phyloP scores from a whole-genome alignment of 495 filamentous ascomycete genomes.

The Chaetomidium leptoderma region DNA sequence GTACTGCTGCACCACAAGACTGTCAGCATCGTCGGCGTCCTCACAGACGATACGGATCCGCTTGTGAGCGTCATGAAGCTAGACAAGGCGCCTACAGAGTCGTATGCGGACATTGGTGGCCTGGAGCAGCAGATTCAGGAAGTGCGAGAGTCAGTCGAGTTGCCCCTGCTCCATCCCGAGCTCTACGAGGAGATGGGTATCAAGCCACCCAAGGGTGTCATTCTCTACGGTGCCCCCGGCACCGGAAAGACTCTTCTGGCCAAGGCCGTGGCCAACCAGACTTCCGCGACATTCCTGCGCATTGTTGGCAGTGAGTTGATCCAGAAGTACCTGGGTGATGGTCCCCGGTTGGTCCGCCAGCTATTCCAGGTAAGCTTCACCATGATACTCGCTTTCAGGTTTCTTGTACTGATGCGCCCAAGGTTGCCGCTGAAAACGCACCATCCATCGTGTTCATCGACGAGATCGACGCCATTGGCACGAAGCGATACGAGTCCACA shows the following conservation, averaged over 20 bases:
- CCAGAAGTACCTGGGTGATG: conserved; percentile 98
- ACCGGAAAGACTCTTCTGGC: conserved; percentile 97
- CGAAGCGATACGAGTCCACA: conserved; percentile 96
- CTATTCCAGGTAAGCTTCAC: conserved; percentile 70
- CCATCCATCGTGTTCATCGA: conserved; percentile 99
- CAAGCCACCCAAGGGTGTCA: conserved; percentile 98
- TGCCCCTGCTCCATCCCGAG: conserved; percentile 93
- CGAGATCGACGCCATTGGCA: conserved; percentile 98
- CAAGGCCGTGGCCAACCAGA: conserved; percentile 98
- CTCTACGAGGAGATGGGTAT: conserved; percentile 99
- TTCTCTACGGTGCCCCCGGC: conserved; percentile 95
- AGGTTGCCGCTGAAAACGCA: conserved; percentile 90
- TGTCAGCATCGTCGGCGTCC: conserved; percentile 93
- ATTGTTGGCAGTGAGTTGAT: conserved; percentile 98
- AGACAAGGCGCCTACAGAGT: conserved; percentile 97
- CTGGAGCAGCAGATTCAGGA: conserved; percentile 95
- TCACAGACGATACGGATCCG: conserved; percentile 95
- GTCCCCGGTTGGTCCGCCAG: conserved; percentile 88
- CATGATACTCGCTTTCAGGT: not conserved
- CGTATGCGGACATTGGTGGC: conserved; percentile 97
- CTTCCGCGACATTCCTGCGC: conserved; percentile 93
- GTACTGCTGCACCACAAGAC: conserved; percentile 96
- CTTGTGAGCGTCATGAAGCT: conserved; percentile 99
- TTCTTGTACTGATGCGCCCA: conserved; percentile 23
- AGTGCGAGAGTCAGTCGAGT: conserved; percentile 92